A percentile compares a stretch with the other conserved stretches of the same genome.
Evolutionary conservation across 257 asterid species (phyloP).

Genomic region (Gynochthodes officinalis): DNA sequence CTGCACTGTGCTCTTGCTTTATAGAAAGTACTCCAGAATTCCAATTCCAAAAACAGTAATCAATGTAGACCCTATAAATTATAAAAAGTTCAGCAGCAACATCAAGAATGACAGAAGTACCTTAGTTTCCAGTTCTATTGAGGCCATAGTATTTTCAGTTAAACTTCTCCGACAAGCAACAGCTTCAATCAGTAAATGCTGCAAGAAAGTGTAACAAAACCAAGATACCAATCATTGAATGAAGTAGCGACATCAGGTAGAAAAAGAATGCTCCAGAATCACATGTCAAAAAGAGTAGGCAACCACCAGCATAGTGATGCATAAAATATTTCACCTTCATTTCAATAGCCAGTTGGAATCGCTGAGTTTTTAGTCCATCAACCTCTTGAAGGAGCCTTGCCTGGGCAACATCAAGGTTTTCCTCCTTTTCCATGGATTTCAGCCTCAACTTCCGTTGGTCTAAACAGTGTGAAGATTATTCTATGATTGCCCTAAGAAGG

Average conservation of each 20-base stretch:
- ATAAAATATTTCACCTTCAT: slow-evolving; percentile 55
- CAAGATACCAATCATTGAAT: slow-evolving; percentile 11
- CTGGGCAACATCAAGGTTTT: slow-evolving; percentile 50
- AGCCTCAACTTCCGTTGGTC: slow-evolving; percentile 51
- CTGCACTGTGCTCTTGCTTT: background rate
- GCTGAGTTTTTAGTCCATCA: slow-evolving; percentile 56
- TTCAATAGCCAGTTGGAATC: slow-evolving; percentile 46
- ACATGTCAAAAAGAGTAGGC: background rate
- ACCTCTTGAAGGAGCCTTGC: slow-evolving; percentile 47
- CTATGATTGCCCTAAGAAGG: background rate
- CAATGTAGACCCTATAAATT: background rate
- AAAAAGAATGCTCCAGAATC: background rate
- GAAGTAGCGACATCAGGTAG: slow-evolving; percentile 1
- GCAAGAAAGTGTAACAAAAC: slow-evolving; percentile 23
- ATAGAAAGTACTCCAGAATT: background rate
- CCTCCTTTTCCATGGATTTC: slow-evolving; percentile 57
- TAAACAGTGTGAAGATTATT: slow-evolving; percentile 26
- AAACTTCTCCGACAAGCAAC: slow-evolving; percentile 58
- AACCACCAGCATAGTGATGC: slow-evolving; percentile 1
- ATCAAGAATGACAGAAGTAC: slow-evolving; percentile 35
- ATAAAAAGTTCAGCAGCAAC: slow-evolving; percentile 8
- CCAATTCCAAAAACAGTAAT: background rate
- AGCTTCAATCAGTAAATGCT: slow-evolving; percentile 73
- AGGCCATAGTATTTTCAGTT: slow-evolving; percentile 61
- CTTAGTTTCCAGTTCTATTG: slow-evolving; percentile 70